Evolutionary conservation across 176 grass and related monocot genomes (phyloP), one percentile per base, ranked within the genome.

Genomic region (Panicum miliaceum): DNA sequence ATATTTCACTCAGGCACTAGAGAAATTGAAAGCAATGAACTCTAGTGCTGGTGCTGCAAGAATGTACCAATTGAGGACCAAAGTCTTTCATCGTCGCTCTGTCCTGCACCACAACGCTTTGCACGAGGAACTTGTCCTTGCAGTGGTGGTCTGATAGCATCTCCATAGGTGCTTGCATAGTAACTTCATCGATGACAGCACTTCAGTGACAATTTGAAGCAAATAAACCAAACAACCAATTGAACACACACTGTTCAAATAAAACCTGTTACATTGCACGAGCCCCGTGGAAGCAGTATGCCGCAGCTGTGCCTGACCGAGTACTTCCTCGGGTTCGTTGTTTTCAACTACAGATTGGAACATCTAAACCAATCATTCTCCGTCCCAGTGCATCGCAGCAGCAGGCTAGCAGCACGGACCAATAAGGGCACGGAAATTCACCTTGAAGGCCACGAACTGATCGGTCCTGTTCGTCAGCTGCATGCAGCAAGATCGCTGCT

Each of bases 91-190:
- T 35, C 1, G 82, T 86, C 0, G 85, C 81, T 69, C 76, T 85
- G 63, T 93, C 82, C 62, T 68, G 48, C 35, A 88, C 87, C n/a
- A 80, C 61, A 22, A 90, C 89, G 53, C 96, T 95, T 61, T 98
- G 96, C 47, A 98, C 85, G 18, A 98, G 89, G 89, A 98, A 98
- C 40, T 95, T 98, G 83, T 98, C 96, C 81, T 89, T 98, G 91
- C 96, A 95, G 8, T 92, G 89, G n/a, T 93, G 77, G 76, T 95
- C 93, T 32, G 71, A 36, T 42, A 86, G 85, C 42, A 82, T 63
- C 67, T 98, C 96, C 79, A 71, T 81, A 5, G 88, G 93, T 50
- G 90, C 93, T 68, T 91, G 89, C 93, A 95, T 95, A 60, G 85
- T 93, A 15, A 98, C 96, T 98, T 45, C 27, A 78, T 22, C 29